Evolutionary conservation across 2,329 filamentous ascomycete genomes (phyloP).

Genomic region (Apiospora hydei): DNA sequence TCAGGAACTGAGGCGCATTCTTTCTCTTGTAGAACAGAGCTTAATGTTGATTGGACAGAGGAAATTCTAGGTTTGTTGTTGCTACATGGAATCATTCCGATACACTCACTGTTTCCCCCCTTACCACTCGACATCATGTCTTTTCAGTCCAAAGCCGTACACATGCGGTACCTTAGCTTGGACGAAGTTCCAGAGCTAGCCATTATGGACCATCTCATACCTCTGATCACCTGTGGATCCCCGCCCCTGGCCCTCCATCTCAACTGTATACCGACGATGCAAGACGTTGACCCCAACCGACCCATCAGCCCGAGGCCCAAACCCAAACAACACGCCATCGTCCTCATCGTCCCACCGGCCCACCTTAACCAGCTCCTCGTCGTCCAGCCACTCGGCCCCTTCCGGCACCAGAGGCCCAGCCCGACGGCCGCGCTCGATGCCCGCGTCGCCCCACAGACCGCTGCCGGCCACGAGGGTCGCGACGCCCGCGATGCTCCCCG

Average conservation of each 20-base stretch:
- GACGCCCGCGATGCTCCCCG: conserved; percentile 40
- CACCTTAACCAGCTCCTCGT: conserved; percentile 31
- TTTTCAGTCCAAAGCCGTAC: not conserved
- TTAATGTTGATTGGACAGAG: too few species aligned
- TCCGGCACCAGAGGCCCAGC: conserved; percentile 28
- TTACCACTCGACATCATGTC: not conserved
- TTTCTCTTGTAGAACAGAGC: too few species aligned
- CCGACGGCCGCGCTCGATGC: conserved; percentile 20
- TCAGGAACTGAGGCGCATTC: too few species aligned
- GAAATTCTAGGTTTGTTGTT: too few species aligned
- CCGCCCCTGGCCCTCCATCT: not conserved
- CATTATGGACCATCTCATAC: not conserved
- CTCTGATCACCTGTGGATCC: not conserved
- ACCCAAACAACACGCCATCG: not conserved
- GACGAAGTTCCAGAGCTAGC: not conserved
- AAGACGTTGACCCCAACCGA: not conserved
- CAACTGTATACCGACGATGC: not conserved
- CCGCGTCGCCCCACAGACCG: conserved; percentile 32
- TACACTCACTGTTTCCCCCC: too few species aligned
- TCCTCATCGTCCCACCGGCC: conserved; percentile 26
- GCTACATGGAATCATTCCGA: too few species aligned
- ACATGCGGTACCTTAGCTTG: not conserved
- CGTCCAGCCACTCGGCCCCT: conserved; percentile 38
- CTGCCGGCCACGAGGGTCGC: conserved; percentile 38
- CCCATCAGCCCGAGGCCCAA: conserved; percentile 31